Percentiles rank a stretch among this genome's conserved stretches.
Evolutionary conservation across 78 protist species (phyloP).

Genomic region (Guillardia theta): DNA sequence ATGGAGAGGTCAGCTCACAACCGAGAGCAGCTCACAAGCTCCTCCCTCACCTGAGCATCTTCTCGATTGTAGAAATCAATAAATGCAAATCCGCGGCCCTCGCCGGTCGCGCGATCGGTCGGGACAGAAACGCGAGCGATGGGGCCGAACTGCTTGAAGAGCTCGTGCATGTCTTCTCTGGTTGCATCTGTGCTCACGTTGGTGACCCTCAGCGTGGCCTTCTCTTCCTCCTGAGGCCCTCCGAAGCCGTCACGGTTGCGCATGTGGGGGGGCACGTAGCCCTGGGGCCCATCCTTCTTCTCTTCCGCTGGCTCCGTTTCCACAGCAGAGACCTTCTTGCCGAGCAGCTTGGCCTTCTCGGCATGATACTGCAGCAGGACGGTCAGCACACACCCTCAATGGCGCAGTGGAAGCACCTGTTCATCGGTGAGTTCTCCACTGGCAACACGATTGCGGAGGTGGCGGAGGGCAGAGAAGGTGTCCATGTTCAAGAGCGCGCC

Average conservation of each 20-base stretch:
- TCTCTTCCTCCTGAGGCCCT: neutral
- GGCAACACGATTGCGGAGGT: neutral
- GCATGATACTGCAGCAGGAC: neutral
- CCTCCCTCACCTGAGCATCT: neutral
- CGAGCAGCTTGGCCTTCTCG: neutral
- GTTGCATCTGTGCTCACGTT: slow-evolving; percentile 4
- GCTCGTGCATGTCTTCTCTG: neutral
- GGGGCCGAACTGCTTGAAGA: neutral
- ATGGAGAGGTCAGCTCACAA: too few relatives aligned
- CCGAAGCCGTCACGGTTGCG: slow-evolving; percentile 18
- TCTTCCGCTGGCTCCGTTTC: neutral
- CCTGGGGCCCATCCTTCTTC: neutral
- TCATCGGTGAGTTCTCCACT: neutral
- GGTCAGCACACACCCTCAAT: too few relatives aligned
- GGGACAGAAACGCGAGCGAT: slow-evolving; percentile 2
- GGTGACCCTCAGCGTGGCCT: slow-evolving; percentile 2
- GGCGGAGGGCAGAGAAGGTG: slow-evolving; percentile 7
- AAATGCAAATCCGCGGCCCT: neutral
- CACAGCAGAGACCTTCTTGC: neutral
- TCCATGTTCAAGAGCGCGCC: neutral
- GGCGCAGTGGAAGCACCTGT: too few relatives aligned
- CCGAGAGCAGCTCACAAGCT: too few relatives aligned
- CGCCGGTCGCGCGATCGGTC: neutral
- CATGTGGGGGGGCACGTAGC: slow-evolving; percentile 4
- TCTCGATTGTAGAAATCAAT: neutral